Evolutionary conservation across 2,329 filamentous ascomycete species (phyloP).

Genomic region (Fusarium annulatum): DNA sequence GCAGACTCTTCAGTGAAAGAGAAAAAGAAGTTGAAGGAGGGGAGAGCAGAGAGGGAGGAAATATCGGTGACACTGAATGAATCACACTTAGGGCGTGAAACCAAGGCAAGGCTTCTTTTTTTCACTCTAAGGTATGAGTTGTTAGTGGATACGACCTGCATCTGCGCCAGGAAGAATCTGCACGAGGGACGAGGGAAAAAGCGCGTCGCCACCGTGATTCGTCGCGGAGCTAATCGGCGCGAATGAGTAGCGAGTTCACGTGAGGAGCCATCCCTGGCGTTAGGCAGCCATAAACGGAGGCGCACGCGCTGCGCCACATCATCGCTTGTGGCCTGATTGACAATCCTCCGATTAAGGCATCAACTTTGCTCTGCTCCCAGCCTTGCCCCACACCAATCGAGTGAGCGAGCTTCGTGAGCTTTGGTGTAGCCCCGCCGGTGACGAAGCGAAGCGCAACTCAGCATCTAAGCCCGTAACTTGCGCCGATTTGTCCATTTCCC

Average conservation of each 20-base stretch:
- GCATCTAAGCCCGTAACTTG: constrained; percentile 37
- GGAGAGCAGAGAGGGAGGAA: background rate
- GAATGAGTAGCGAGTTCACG: constrained; percentile 52
- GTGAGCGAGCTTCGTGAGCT: constrained; percentile 46
- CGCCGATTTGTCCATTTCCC: constrained; percentile 29
- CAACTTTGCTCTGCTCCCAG: constrained; percentile 22
- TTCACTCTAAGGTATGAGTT: constrained; percentile 16
- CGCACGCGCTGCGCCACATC: constrained; percentile 34
- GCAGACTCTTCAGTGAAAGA: background rate
- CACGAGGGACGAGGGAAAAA: constrained; percentile 29
- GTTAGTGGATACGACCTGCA: constrained; percentile 25
- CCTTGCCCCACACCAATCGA: constrained; percentile 47
- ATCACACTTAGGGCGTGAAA: constrained; percentile 31
- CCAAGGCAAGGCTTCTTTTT: constrained; percentile 21
- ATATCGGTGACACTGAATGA: constrained; percentile 36
- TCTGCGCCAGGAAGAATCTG: constrained; percentile 21
- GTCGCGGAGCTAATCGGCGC: constrained; percentile 43
- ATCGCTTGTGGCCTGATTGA: constrained; percentile 27
- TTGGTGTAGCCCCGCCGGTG: constrained; percentile 47
- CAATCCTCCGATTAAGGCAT: constrained; percentile 32
- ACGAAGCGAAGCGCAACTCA: constrained; percentile 46
- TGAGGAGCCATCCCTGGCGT: constrained; percentile 37
- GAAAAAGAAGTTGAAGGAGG: background rate
- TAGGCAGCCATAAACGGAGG: constrained; percentile 49
- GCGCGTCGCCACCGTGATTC: constrained; percentile 39